Conservation (phyloP, 495 filamentous ascomycete genomes). For the Melanomma pulvis-pyrius region DNA sequence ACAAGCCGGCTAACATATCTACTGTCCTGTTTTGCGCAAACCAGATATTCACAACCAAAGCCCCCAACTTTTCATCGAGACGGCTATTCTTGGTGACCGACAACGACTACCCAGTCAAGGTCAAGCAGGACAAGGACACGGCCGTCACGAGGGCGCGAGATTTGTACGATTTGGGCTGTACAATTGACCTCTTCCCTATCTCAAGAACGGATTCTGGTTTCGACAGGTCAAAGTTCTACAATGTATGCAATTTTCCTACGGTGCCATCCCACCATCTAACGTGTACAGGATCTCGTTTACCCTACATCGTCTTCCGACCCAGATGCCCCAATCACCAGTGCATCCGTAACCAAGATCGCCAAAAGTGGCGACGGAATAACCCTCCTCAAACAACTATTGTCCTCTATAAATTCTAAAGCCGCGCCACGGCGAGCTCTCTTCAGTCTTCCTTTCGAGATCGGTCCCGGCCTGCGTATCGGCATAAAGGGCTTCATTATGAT, state of each 20-base stretch:
- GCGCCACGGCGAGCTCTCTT: conserved; percentile 86
- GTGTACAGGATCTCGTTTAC: conserved; percentile 43
- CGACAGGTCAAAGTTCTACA: conserved; percentile 85
- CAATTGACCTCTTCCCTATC: conserved; percentile 93
- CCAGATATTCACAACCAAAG: conserved; percentile 93
- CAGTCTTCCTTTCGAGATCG: conserved; percentile 81
- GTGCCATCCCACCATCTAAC: background rate
- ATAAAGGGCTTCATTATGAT: conserved; percentile 91
- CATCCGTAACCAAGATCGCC: conserved; percentile 45
- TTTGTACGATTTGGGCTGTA: conserved; percentile 90
- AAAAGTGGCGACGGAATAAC: conserved; percentile 72
- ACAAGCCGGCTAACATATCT: conserved; percentile 74
- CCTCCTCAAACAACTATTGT: conserved; percentile 78
- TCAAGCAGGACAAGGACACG: conserved; percentile 69
- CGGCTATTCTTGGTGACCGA: conserved; percentile 95
- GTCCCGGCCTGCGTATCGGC: conserved; percentile 79
- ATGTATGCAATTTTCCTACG: conserved; percentile 47
- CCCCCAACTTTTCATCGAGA: conserved; percentile 89
- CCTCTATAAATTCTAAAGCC: conserved; percentile 88
- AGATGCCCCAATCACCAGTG: conserved; percentile 62
- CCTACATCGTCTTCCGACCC: conserved; percentile 59
- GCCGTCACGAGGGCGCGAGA: conserved; percentile 90
- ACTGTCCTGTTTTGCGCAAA: conserved; percentile 94
- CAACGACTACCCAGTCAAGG: conserved; percentile 79
- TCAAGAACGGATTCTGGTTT: conserved; percentile 74